Evolutionary conservation across 176 grass and related monocot genomes (phyloP).

Genomic region (Rhynchospora tenuis): DNA sequence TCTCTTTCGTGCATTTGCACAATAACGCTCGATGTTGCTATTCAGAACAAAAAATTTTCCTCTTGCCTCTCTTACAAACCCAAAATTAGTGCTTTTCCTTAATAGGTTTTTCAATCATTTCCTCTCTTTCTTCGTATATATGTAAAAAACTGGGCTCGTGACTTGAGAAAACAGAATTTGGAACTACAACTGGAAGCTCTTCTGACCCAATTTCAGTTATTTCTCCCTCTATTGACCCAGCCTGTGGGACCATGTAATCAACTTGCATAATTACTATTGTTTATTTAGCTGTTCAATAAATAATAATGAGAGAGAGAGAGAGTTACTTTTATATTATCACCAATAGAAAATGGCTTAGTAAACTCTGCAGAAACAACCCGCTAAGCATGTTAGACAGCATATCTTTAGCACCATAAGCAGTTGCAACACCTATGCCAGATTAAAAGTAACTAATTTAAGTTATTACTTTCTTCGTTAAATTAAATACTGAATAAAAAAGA

Average conservation of each 20-base stretch:
- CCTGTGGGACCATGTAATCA: constrained; percentile 35
- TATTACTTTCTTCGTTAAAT: too few species aligned
- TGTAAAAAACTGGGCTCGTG: too few species aligned
- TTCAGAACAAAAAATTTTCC: too few species aligned
- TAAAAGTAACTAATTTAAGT: too few species aligned
- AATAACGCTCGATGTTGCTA: too few species aligned
- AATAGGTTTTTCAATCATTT: too few species aligned
- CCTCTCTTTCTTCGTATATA: too few species aligned
- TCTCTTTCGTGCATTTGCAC: too few species aligned
- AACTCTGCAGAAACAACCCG: constrained; percentile 76
- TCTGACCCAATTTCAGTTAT: constrained; percentile 80
- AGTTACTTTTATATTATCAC: constrained; percentile 81
- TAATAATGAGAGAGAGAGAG: background rate
- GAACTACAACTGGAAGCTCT: constrained; percentile 79
- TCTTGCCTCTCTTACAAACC: too few species aligned
- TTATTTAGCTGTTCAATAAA: background rate
- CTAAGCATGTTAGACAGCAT: constrained; percentile 76
- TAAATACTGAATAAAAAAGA: too few species aligned
- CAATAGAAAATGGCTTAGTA: constrained; percentile 59
- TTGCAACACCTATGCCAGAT: constrained; percentile 65
- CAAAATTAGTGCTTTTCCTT: too few species aligned
- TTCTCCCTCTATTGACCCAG: constrained; percentile 74
- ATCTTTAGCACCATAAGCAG: constrained; percentile 91
- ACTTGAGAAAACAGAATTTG: constrained; percentile 84
- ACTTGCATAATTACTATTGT: too few species aligned